phyloP scores from a whole-genome alignment of 805 yeast genomes.

The Lipomyces japonicus region DNA sequence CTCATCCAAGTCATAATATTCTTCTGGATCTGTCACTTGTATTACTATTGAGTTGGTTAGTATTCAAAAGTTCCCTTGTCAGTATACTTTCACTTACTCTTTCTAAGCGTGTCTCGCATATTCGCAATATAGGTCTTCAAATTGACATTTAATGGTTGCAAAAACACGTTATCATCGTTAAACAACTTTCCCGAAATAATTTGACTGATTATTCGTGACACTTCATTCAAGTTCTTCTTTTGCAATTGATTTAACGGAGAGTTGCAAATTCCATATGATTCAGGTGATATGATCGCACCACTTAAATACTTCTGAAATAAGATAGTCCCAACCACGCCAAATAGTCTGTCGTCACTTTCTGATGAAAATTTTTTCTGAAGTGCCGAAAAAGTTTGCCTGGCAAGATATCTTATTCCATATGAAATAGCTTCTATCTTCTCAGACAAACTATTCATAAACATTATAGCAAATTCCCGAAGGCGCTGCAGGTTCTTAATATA shows the following conservation, averaged over 20 bases:
- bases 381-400: conserved; percentile 44
- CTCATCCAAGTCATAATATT: conserved; percentile 56
- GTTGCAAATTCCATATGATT: conserved; percentile 49
- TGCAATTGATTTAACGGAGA: conserved; percentile 36
- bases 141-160: conserved; percentile 78
- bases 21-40: conserved; percentile 54
- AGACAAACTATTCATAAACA: conserved; percentile 53
- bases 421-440: conserved; percentile 46
- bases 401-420: conserved; percentile 53
- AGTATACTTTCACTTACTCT: conserved; percentile 19
- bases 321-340: conserved; percentile 64
- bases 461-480: conserved; percentile 66
- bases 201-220: conserved; percentile 60
- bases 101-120: conserved; percentile 45
- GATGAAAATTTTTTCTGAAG: conserved; percentile 46
- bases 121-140: conserved; percentile 50
- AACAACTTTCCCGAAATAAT: conserved; percentile 66
- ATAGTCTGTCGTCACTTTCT: conserved; percentile 54
- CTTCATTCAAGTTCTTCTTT: conserved; percentile 51
- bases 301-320: conserved; percentile 36
- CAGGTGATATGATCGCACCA: conserved; percentile 42
- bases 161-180: conserved; percentile 55
- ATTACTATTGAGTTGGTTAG: conserved; percentile 38
- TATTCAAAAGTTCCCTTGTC: background rate
- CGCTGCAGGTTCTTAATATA: conserved; percentile 72